These are phyloP conservation scores for Fagus sylvatica DNA, from an alignment of 306 rosid genomes.

Conservation along the genomic window DNA sequence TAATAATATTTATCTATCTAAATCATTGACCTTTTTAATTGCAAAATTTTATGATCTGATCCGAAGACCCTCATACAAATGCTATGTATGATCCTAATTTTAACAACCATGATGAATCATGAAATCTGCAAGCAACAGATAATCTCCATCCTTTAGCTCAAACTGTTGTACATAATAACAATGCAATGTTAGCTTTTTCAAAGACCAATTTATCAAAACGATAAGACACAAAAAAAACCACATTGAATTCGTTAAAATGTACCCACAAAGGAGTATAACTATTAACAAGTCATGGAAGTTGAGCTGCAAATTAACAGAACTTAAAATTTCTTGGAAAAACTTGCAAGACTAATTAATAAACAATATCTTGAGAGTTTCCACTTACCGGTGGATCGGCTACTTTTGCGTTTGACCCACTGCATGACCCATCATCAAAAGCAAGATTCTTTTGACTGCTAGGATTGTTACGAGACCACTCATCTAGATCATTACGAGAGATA, in stretches of 20 bases:
- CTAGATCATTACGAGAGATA: constrained; percentile 40
- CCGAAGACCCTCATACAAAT: no score
- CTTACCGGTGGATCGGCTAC: constrained; percentile 48
- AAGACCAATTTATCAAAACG: constrained; percentile 17
- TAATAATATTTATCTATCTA: no score
- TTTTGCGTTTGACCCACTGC: background rate
- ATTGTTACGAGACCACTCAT: constrained; percentile 35
- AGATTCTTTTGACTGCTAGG: constrained; percentile 21
- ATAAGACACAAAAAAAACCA: constrained; percentile 4
- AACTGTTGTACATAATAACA: constrained; percentile 32
- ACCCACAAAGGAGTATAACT: background rate
- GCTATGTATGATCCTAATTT: no score
- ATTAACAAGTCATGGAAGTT: background rate
- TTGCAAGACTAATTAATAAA: constrained; percentile 16
- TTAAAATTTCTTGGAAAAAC: constrained; percentile 9
- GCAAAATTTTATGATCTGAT: no score
- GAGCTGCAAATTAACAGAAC: background rate
- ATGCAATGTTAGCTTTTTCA: constrained; percentile 2
- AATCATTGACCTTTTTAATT: no score
- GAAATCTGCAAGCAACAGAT: constrained; percentile 24
- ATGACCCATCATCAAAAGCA: no score
- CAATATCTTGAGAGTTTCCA: constrained; percentile 26
- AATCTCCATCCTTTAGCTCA: background rate
- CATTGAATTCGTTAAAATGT: background rate
- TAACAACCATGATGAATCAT: background rate